Percentiles rank a stretch among this genome's conserved stretches.
phyloP scores from a whole-genome alignment of 768 basidiomycete genomes.

The Dentipellis sp. region DNA sequence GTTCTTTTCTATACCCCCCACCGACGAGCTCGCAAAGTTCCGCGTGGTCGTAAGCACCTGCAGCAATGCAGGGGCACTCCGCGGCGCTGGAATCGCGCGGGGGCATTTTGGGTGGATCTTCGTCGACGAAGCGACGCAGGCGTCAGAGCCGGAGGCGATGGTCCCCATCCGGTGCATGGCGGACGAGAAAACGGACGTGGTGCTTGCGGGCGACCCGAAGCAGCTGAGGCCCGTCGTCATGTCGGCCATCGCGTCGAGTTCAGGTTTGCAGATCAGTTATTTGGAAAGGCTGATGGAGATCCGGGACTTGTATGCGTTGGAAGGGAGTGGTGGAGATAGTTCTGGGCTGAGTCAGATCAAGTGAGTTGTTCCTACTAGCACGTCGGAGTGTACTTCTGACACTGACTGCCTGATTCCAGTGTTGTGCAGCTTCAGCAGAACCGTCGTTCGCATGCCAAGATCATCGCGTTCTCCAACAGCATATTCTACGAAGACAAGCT shows the following conservation, averaged over 20 bases:
- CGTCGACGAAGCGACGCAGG: slow-evolving; percentile 59
- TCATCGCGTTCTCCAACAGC: slow-evolving; percentile 49
- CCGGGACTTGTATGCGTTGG: slow-evolving; percentile 19
- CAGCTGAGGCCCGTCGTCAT: slow-evolving; percentile 30
- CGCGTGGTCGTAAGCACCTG: slow-evolving; percentile 53
- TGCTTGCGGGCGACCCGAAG: slow-evolving; percentile 28
- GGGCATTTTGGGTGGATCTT: slow-evolving; percentile 57
- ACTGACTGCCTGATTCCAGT: slow-evolving; percentile 5
- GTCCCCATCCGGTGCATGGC: slow-evolving; percentile 28
- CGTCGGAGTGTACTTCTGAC: too few relatives aligned
- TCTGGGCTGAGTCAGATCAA: not conserved
- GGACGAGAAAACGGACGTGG: slow-evolving; percentile 24
- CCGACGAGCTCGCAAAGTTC: slow-evolving; percentile 30
- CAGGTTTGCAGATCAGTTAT: slow-evolving; percentile 25
- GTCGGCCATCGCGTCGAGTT: slow-evolving; percentile 18
- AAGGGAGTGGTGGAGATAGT: slow-evolving; percentile 22
- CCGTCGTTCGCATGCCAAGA: slow-evolving; percentile 22
- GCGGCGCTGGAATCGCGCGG: slow-evolving; percentile 35
- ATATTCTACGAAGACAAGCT: slow-evolving; percentile 28
- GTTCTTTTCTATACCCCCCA: slow-evolving; percentile 34
- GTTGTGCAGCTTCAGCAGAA: slow-evolving; percentile 11
- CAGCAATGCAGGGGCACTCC: slow-evolving; percentile 39
- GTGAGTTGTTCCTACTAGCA: not conserved
- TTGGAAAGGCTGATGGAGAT: slow-evolving; percentile 26
- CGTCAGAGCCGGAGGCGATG: slow-evolving; percentile 50